Evolutionary conservation across 2,329 filamentous ascomycete genomes (phyloP).

Genomic region (Aspergillus sp.): DNA sequence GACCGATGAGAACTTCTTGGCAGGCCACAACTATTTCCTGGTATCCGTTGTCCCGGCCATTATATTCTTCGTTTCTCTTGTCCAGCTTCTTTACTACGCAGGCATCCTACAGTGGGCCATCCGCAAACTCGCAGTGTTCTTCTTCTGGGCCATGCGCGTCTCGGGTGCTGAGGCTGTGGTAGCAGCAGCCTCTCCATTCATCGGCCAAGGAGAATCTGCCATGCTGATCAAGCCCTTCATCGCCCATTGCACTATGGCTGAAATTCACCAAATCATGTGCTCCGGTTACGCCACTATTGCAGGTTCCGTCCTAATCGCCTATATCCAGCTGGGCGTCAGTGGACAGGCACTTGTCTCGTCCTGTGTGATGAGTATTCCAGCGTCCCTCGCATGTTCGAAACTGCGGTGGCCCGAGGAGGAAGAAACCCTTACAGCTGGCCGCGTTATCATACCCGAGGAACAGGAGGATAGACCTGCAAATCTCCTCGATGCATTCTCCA

Average conservation of each 20-base stretch:
- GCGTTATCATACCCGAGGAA: slow-evolving; percentile 77
- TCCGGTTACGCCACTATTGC: slow-evolving; percentile 92
- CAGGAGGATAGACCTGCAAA: slow-evolving; percentile 72
- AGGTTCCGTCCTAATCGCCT: slow-evolving; percentile 81
- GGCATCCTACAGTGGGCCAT: slow-evolving; percentile 88
- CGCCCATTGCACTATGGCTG: slow-evolving; percentile 78
- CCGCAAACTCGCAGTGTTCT: slow-evolving; percentile 80
- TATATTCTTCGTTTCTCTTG: slow-evolving; percentile 94
- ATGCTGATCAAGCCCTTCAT: slow-evolving; percentile 91
- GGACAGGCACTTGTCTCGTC: slow-evolving; percentile 83
- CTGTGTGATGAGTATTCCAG: slow-evolving; percentile 94
- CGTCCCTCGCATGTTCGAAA: slow-evolving; percentile 85
- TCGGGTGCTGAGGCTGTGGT: slow-evolving; percentile 93
- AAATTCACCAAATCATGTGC: slow-evolving; percentile 90
- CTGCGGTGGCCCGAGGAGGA: slow-evolving; percentile 86
- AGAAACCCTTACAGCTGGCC: slow-evolving; percentile 78
- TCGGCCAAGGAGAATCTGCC: slow-evolving; percentile 89
- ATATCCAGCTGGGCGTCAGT: slow-evolving; percentile 80
- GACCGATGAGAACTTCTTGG: slow-evolving; percentile 48
- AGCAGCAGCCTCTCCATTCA: slow-evolving; percentile 88
- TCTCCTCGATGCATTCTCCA: slow-evolving; percentile 78
- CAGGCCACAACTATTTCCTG: slow-evolving; percentile 66
- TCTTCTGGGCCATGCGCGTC: slow-evolving; percentile 85
- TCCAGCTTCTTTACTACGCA: slow-evolving; percentile 80
- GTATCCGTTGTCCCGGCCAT: slow-evolving; percentile 81